A percentile compares a stretch with the other conserved stretches of the same genome.
Evolutionary conservation across 805 yeast genomes (phyloP).

Genomic region (Priceomyces haplophilus): DNA sequence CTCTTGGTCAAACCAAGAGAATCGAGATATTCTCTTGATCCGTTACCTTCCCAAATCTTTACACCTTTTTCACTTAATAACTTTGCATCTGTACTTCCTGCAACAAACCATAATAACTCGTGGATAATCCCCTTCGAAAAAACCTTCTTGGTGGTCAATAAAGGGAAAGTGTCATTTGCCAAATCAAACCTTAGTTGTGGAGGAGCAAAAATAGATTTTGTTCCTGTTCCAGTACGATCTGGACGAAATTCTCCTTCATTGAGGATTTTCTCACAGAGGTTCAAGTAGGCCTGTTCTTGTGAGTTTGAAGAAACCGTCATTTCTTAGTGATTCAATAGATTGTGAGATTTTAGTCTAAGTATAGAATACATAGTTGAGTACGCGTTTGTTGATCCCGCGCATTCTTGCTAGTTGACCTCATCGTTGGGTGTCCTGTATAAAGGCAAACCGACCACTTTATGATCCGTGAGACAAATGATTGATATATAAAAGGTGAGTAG

Average conservation of each 20-base stretch:
- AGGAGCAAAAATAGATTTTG: constrained; percentile 87
- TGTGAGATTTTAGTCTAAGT: no score
- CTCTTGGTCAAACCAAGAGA: constrained; percentile 74
- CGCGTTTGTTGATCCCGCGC: neutral
- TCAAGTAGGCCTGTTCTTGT: constrained; percentile 85
- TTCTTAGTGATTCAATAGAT: neutral
- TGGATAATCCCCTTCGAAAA: constrained; percentile 85
- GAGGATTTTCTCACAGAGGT: constrained; percentile 73
- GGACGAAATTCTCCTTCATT: constrained; percentile 86
- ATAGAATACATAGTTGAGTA: neutral
- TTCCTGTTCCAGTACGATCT: constrained; percentile 98
- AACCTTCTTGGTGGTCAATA: constrained; percentile 89
- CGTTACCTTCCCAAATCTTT: constrained; percentile 99
- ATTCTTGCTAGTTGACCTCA: no score
- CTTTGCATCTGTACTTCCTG: constrained; percentile 87
- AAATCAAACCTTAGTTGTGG: constrained; percentile 87
- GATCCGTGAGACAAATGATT: no score
- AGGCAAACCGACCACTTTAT: no score
- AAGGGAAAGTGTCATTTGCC: constrained; percentile 71
- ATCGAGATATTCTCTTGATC: constrained; percentile 87
- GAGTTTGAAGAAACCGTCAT: constrained; percentile 33
- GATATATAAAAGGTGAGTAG: no score
- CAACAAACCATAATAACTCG: constrained; percentile 89
- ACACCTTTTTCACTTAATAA: constrained; percentile 77
- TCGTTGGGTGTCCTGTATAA: no score